Evolutionary conservation across 441 rosid species (phyloP).

Genomic region (Brassica balearica): DNA sequence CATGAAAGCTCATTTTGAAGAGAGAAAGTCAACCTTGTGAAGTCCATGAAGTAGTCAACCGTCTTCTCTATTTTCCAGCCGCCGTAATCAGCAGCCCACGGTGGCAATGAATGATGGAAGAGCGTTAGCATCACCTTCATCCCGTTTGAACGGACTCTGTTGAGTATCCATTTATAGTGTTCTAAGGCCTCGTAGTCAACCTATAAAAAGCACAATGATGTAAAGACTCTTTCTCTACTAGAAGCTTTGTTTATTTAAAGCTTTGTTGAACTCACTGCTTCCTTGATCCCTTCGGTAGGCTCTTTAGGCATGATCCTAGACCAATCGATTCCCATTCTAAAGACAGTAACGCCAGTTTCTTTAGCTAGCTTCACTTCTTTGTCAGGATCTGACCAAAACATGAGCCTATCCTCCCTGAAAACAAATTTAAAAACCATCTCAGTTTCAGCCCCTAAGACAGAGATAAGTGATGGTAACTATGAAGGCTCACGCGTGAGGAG

Average conservation of each 20-base stretch:
- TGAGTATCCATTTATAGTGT: conserved; percentile 88
- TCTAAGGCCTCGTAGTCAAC: conserved; percentile 90
- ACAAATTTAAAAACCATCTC: conserved; percentile 25
- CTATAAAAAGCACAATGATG: conserved; percentile 44
- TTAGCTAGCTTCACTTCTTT: conserved; percentile 85
- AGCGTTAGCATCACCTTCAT: conserved; percentile 98
- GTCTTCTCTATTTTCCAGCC: conserved; percentile 99
- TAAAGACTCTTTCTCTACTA: conserved; percentile 18
- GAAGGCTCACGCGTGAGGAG: conserved; percentile 74
- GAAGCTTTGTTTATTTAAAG: conserved; percentile 14
- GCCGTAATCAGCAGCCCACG: conserved; percentile 97
- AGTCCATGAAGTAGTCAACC: conserved; percentile 84
- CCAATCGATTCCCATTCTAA: conserved; percentile 98
- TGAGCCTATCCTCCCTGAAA: conserved; percentile 88
- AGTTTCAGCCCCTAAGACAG: conserved; percentile 35
- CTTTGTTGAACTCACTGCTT: conserved; percentile 63
- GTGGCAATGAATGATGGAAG: conserved; percentile 96
- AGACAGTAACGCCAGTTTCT: conserved; percentile 79
- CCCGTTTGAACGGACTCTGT: conserved; percentile 77
- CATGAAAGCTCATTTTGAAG: conserved; percentile 16
- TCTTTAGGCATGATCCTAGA: conserved; percentile 83
- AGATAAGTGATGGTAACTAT: not conserved
- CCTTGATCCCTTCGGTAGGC: conserved; percentile 73
- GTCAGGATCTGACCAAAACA: conserved; percentile 98
- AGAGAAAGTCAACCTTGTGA: conserved; percentile 64